phyloP scores from a whole-genome alignment of 768 basidiomycete species.

The Tylopilus sp. region DNA sequence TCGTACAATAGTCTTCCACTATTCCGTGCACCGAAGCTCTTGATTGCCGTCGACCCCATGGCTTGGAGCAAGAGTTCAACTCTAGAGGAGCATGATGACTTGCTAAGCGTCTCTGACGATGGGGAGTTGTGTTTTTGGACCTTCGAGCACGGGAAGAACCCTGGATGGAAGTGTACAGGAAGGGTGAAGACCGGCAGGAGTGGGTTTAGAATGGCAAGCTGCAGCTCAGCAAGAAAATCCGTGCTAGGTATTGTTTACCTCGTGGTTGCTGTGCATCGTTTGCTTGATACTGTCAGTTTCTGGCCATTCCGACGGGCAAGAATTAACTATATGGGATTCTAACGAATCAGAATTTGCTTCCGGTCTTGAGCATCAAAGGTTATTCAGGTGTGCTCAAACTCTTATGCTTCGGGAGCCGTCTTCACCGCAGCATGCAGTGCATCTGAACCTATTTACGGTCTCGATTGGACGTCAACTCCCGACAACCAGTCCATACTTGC shows the following conservation, averaged over 20 bases:
- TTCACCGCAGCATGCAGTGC: slow-evolving; percentile 15
- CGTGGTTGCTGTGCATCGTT: neutral
- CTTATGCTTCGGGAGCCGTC: neutral
- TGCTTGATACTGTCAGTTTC: slow-evolving; percentile 47
- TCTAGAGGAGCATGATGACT: slow-evolving; percentile 60
- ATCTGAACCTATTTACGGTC: slow-evolving; percentile 66
- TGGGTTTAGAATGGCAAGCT: slow-evolving; percentile 67
- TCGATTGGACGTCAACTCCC: slow-evolving; percentile 92
- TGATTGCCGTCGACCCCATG: slow-evolving; percentile 86
- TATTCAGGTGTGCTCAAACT: slow-evolving; percentile 48
- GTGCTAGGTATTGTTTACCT: slow-evolving; percentile 61
- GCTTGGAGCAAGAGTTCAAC: slow-evolving; percentile 58
- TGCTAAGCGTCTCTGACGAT: slow-evolving; percentile 71
- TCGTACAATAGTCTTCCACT: slow-evolving; percentile 55
- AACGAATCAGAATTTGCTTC: slow-evolving; percentile 91
- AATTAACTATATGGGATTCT: slow-evolving; percentile 96
- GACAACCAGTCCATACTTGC: slow-evolving; percentile 89
- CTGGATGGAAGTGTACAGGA: slow-evolving; percentile 66
- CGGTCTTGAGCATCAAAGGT: slow-evolving; percentile 72
- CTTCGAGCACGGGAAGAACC: slow-evolving; percentile 41
- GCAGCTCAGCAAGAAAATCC: slow-evolving; percentile 91
- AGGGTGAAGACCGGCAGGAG: slow-evolving; percentile 67
- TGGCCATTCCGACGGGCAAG: slow-evolving; percentile 55
- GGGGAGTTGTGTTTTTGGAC: slow-evolving; percentile 91
- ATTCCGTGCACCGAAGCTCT: slow-evolving; percentile 42